A percentile compares a stretch with the other conserved stretches of the same genome.
Evolutionary conservation across 169 alveolate species (phyloP).

Genomic region (Plasmodium coatneyi): DNA sequence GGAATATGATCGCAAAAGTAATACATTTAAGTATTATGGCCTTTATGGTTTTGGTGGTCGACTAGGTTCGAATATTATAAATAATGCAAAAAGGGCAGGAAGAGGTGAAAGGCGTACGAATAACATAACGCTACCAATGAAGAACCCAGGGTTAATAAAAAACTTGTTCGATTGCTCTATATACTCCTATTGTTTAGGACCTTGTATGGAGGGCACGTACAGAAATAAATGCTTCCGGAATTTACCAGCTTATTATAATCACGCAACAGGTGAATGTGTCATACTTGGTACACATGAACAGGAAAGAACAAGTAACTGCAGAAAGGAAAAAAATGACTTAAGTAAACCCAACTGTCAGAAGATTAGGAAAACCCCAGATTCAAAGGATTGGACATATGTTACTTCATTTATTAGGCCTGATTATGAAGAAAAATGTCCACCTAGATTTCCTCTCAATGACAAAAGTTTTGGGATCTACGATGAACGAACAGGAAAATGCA

Average conservation of each 20-base stretch:
- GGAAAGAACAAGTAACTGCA: slow-evolving; percentile 19
- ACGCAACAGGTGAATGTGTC: slow-evolving; percentile 67
- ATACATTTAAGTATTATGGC: slow-evolving; percentile 20
- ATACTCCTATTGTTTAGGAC: slow-evolving; percentile 67
- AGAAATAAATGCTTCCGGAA: slow-evolving; percentile 43
- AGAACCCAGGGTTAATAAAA: slow-evolving; percentile 24
- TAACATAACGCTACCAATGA: slow-evolving; percentile 64
- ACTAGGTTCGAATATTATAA: slow-evolving; percentile 31
- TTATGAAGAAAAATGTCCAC: slow-evolving; percentile 74
- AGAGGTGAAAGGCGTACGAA: neutral
- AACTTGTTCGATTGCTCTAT: slow-evolving; percentile 65
- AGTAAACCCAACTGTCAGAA: slow-evolving; percentile 40
- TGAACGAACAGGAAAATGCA: slow-evolving; percentile 62
- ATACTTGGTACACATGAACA: slow-evolving; percentile 71
- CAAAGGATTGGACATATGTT: slow-evolving; percentile 70
- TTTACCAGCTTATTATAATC: slow-evolving; percentile 69
- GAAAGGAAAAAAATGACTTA: slow-evolving; percentile 13
- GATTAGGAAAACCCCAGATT: slow-evolving; percentile 13
- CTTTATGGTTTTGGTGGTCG: slow-evolving; percentile 67
- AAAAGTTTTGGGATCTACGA: slow-evolving; percentile 60
- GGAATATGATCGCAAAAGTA: neutral
- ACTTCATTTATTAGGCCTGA: slow-evolving; percentile 71
- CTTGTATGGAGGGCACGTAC: slow-evolving; percentile 39
- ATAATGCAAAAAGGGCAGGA: neutral
- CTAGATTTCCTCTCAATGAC: slow-evolving; percentile 53